Evolutionary conservation across 257 asterid species (phyloP).

Genomic region (Petunia secreta): DNA sequence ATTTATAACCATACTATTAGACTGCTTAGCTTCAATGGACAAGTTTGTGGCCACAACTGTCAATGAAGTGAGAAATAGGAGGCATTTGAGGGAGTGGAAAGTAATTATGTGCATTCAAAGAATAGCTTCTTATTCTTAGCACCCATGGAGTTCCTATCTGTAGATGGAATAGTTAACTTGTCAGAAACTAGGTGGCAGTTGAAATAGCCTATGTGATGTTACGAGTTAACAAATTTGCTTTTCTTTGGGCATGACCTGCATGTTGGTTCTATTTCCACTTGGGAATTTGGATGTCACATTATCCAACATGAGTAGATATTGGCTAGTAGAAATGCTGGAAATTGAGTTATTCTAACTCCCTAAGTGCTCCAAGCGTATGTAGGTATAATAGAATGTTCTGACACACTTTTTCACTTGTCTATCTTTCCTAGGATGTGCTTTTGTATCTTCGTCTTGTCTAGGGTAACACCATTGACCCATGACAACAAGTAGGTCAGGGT

Average conservation of each 20-base stretch:
- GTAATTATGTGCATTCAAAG: too few species aligned
- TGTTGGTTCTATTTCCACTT: background rate
- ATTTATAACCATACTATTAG: too few species aligned
- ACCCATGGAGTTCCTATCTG: too few species aligned
- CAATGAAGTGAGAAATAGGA: too few species aligned
- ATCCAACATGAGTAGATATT: background rate
- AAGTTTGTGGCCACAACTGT: too few species aligned
- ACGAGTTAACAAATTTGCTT: background rate
- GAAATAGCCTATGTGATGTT: background rate
- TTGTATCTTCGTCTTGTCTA: background rate
- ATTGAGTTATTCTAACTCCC: background rate
- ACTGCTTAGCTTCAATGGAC: too few species aligned
- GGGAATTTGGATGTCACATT: background rate
- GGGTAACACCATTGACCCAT: background rate
- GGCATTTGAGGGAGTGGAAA: too few species aligned
- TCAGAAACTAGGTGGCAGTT: background rate
- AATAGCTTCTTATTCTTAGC: too few species aligned
- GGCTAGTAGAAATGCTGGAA: background rate
- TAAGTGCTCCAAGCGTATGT: background rate
- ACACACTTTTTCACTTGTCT: constrained; percentile 13
- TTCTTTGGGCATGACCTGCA: background rate
- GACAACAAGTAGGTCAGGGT: background rate
- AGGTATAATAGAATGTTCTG: background rate
- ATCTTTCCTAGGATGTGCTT: background rate
- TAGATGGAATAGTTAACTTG: too few species aligned